Percentiles rank a stretch among this genome's conserved stretches.
Evolutionary conservation across 306 rosid species (phyloP).

Genomic region (Trichosanthes truncata): DNA sequence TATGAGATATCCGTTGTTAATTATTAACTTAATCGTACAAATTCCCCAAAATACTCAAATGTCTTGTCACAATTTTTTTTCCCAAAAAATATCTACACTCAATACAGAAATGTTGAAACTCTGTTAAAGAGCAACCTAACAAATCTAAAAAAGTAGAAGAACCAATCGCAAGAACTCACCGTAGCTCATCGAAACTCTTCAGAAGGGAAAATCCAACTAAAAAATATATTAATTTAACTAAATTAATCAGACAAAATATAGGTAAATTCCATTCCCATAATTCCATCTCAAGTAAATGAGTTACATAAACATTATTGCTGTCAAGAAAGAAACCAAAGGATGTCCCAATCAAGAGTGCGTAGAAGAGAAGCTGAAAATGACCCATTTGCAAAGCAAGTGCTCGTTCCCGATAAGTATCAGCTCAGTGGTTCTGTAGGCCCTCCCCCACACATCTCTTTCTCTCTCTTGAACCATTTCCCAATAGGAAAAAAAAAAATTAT

Average conservation of each 20-base stretch:
- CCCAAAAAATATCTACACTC: too few relatives aligned
- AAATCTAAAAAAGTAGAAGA: too few relatives aligned
- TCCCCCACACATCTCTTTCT: background rate
- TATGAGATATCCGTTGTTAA: too few relatives aligned
- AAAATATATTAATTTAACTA: too few relatives aligned
- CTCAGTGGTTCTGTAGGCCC: background rate
- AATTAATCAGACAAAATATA: too few relatives aligned
- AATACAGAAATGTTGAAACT: too few relatives aligned
- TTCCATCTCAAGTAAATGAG: background rate
- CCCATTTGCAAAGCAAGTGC: background rate
- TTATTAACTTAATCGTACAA: too few relatives aligned
- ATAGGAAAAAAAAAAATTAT: background rate
- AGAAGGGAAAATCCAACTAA: too few relatives aligned
- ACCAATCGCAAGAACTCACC: too few relatives aligned
- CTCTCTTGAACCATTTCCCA: background rate
- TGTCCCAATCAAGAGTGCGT: background rate
- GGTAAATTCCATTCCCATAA: background rate
- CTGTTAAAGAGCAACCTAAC: too few relatives aligned
- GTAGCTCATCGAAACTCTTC: too few relatives aligned
- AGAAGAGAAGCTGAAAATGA: constrained; percentile 4
- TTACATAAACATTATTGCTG: background rate
- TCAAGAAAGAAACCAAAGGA: background rate
- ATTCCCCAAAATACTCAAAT: background rate
- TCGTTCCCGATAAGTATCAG: background rate
- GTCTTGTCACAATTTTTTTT: too few relatives aligned